Conservation (phyloP, 805 yeast genomes). For the Candida patagonica region DNA sequence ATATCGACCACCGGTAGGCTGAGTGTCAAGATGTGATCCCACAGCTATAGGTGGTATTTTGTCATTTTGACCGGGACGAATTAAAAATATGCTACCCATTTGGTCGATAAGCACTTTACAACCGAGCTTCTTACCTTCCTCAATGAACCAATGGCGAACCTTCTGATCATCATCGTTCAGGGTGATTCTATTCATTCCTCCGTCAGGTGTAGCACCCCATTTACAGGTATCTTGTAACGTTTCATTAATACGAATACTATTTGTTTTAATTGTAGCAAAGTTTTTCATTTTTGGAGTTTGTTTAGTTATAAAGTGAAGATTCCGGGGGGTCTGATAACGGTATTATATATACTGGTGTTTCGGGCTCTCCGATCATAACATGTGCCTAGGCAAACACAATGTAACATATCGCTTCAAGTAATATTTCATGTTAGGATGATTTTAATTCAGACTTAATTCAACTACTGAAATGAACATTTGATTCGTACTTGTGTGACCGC, state of each 20-base stretch:
- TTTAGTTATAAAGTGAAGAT: too few relatives aligned
- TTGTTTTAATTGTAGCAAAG: slow-evolving; percentile 16
- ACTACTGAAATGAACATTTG: too few relatives aligned
- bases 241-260: slow-evolving; percentile 38
- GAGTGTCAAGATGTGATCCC: slow-evolving; percentile 70
- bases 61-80: slow-evolving; percentile 46
- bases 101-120: slow-evolving; percentile 52
- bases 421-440: too few relatives aligned
- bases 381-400: too few relatives aligned
- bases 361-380: too few relatives aligned
- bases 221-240: slow-evolving; percentile 55
- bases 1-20: slow-evolving; percentile 70
- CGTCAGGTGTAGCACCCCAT: slow-evolving; percentile 55
- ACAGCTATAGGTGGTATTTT: slow-evolving; percentile 49
- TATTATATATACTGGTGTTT: too few relatives aligned
- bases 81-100: slow-evolving; percentile 61
- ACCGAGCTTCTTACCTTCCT: slow-evolving; percentile 43
- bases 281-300: slow-evolving; percentile 4
- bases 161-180: slow-evolving; percentile 52
- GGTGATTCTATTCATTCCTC: slow-evolving; percentile 62
- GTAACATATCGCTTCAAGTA: too few relatives aligned
- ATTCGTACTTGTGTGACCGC: too few relatives aligned
- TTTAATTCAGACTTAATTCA: too few relatives aligned
- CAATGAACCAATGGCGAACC: slow-evolving; percentile 58
- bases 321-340: too few relatives aligned